A percentile compares a stretch with the other conserved stretches of the same genome.
Conservation (phyloP, 2,329 filamentous ascomycete genomes). For the Hypoxylon sp. region DNA sequence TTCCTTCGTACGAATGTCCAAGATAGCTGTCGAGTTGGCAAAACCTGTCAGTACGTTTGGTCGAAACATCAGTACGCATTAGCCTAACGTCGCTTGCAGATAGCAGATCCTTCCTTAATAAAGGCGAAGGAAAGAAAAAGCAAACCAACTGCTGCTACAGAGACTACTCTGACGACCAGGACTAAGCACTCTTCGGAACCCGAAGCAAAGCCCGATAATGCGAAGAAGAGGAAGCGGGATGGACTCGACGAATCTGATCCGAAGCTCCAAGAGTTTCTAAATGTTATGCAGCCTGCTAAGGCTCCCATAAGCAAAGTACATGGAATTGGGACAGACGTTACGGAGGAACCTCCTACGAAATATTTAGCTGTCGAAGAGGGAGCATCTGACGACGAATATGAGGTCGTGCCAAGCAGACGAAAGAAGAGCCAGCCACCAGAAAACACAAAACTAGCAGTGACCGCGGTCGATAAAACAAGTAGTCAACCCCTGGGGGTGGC, state of each 20-base stretch:
- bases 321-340: conserved; percentile 57
- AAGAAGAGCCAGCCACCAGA: conserved; percentile 63
- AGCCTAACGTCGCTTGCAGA: conserved; percentile 45
- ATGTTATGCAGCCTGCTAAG: conserved; percentile 80
- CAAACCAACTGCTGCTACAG: conserved; percentile 6
- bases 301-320: conserved; percentile 73
- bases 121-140: conserved; percentile 45
- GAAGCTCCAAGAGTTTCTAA: conserved; percentile 88
- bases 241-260: conserved; percentile 74
- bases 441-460: conserved; percentile 12
- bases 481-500: neutral
- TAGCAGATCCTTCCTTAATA: conserved; percentile 60
- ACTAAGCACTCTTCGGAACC: conserved; percentile 47
- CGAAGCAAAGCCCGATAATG: conserved; percentile 56
- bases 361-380: conserved; percentile 64
- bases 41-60: conserved; percentile 72
- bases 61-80: neutral
- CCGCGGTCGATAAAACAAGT: neutral
- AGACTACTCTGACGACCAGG: neutral
- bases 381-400: conserved; percentile 83
- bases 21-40: conserved; percentile 90
- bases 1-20: conserved; percentile 96
- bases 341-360: conserved; percentile 59
- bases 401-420: conserved; percentile 71
- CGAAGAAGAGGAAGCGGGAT: conserved; percentile 78